These are phyloP conservation scores for Raphidocelis subcapitata DNA, from an alignment of 139 green algal species.

Conservation along the genomic window DNA sequence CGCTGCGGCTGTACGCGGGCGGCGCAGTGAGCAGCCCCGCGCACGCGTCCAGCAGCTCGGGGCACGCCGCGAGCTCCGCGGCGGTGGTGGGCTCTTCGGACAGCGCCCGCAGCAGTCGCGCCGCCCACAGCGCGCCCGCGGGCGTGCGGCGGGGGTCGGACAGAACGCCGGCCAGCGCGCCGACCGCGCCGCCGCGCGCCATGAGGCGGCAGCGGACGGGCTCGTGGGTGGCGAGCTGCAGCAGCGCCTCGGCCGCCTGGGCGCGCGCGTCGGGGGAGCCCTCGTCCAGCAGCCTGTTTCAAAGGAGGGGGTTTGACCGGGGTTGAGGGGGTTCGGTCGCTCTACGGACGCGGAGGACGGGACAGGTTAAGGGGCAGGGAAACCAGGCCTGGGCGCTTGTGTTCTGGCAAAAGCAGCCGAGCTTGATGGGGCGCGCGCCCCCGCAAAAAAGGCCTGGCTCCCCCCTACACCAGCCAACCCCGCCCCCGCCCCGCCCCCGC, in stretches of 20 bases:
- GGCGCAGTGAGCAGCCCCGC: no score
- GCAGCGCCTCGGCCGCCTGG: constrained; percentile 39
- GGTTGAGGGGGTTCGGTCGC: background rate
- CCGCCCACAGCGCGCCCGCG: no score
- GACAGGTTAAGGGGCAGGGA: background rate
- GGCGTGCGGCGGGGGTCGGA: no score
- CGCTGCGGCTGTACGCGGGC: no score
- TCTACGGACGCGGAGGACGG: background rate
- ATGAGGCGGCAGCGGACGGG: constrained; percentile 12
- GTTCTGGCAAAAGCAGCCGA: background rate
- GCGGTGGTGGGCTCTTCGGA: no score
- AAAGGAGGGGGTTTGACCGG: background rate
- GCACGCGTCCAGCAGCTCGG: no score
- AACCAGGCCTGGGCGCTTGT: background rate
- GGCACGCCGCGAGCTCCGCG: no score
- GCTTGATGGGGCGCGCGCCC: background rate
- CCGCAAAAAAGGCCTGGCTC: background rate
- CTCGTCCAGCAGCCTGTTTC: constrained; percentile 11
- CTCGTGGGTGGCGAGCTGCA: constrained; percentile 26
- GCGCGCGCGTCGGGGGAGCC: background rate
- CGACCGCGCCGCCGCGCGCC: constrained; percentile 1
- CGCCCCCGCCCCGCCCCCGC: no score
- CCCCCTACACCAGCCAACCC: background rate
- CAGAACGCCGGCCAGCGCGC: constrained; percentile 5
- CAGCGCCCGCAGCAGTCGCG: no score